Evolutionary conservation across 371 early-diverging fungal species (phyloP).

Genomic region (Mucor irregularis): DNA sequence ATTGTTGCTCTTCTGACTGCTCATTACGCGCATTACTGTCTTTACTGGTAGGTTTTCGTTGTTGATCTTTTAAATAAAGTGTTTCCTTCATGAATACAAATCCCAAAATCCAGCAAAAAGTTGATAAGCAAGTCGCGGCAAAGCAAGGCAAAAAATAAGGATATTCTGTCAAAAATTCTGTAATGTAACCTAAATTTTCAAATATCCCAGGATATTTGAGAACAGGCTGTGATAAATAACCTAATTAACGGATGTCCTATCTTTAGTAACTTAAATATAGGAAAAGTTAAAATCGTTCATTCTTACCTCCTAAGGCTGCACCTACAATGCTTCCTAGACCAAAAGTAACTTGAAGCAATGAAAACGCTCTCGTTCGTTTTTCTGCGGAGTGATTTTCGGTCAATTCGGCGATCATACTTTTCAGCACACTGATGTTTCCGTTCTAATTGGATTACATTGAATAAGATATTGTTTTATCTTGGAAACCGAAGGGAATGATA

Average conservation of each 20-base stretch:
- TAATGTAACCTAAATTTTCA: constrained; percentile 45
- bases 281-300: too few species aligned
- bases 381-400: constrained; percentile 49
- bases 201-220: constrained; percentile 68
- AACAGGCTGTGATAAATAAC: constrained; percentile 73
- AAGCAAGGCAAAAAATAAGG: constrained; percentile 90
- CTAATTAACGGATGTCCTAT: too few species aligned
- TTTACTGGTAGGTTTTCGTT: too few species aligned
- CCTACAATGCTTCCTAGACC: constrained; percentile 65
- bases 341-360: constrained; percentile 55
- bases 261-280: too few species aligned
- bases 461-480: neutral
- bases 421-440: constrained; percentile 83
- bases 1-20: constrained; percentile 3
- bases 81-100: constrained; percentile 79
- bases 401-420: constrained; percentile 84
- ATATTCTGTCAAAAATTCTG: constrained; percentile 59
- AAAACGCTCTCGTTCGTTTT: constrained; percentile 51
- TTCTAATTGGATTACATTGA: constrained; percentile 16
- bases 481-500: constrained; percentile 24
- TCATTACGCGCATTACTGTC: too few species aligned
- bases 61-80: constrained; percentile 1
- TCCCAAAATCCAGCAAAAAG: constrained; percentile 65
- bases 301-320: constrained; percentile 68
- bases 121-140: constrained; percentile 59